phyloP scores from a whole-genome alignment of 805 yeast genomes.

The Lachancea waltii region DNA sequence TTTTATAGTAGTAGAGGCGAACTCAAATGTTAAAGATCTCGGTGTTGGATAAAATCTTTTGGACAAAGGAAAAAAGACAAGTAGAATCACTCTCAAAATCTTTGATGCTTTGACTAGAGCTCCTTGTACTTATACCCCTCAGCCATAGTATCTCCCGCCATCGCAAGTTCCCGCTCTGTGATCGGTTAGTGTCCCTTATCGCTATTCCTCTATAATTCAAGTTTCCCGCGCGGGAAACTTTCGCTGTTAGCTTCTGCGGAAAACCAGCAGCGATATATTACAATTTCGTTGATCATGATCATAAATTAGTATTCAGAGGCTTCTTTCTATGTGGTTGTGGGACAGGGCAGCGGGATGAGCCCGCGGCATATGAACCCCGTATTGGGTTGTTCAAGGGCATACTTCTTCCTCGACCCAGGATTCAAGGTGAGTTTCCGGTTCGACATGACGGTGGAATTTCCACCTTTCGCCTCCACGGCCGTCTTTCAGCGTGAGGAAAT shows the following conservation, averaged over 20 bases:
- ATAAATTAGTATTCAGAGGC: background rate
- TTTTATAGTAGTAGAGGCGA: background rate
- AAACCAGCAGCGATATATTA: background rate
- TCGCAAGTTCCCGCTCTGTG: too few species aligned
- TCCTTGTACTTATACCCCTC: background rate
- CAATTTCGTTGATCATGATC: constrained; percentile 1
- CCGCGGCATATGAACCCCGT: too few species aligned
- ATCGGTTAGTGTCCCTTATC: too few species aligned
- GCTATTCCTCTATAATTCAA: background rate
- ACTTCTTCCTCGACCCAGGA: constrained; percentile 75
- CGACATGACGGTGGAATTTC: constrained; percentile 18
- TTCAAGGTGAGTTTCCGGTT: constrained; percentile 45
- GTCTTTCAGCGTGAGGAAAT: constrained; percentile 55
- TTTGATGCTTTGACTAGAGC: background rate
- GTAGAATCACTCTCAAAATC: too few species aligned
- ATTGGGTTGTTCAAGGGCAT: constrained; percentile 64
- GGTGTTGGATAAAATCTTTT: background rate
- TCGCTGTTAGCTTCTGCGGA: background rate
- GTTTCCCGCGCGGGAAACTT: background rate
- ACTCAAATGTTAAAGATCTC: background rate
- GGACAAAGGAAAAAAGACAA: too few species aligned
- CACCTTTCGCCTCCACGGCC: constrained; percentile 31
- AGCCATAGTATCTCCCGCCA: too few species aligned
- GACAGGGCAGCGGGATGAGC: too few species aligned
- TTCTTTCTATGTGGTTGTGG: background rate